phyloP scores from a whole-genome alignment of 805 yeast species.

The Sungouiozyma intestinalis region DNA sequence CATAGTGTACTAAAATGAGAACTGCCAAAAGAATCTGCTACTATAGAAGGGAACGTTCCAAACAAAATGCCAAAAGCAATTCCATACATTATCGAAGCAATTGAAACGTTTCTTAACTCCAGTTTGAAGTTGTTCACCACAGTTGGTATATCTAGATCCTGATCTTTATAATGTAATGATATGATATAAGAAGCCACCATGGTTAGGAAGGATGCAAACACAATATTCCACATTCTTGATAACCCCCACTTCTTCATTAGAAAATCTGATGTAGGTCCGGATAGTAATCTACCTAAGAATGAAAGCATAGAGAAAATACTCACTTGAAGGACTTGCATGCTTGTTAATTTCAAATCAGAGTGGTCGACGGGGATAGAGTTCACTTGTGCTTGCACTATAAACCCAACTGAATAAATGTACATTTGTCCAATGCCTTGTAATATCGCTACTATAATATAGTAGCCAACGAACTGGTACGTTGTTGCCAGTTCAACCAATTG shows the following conservation, averaged over 20 bases:
- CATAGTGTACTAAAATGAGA: conserved; percentile 60
- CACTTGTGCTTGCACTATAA: conserved; percentile 45
- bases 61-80: conserved; percentile 58
- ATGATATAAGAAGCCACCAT: conserved; percentile 27
- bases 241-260: conserved; percentile 39
- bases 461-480: conserved; percentile 35
- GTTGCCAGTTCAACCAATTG: conserved; percentile 1
- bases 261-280: conserved; percentile 60
- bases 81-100: conserved; percentile 49
- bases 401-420: conserved; percentile 66
- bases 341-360: conserved; percentile 26
- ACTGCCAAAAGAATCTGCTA: conserved; percentile 65
- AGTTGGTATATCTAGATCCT: not conserved
- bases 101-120: conserved; percentile 34
- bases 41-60: conserved; percentile 68
- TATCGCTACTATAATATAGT: conserved; percentile 44
- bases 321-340: conserved; percentile 61
- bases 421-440: conserved; percentile 59
- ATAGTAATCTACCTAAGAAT: conserved; percentile 50
- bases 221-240: conserved; percentile 59
- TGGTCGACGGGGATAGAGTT: conserved; percentile 18
- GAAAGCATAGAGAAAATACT: conserved; percentile 55
- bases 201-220: conserved; percentile 32
- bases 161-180: not conserved
- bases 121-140: not conserved